Evolutionary conservation across 306 rosid species (phyloP).

Genomic region (Cucumis hystrix): DNA sequence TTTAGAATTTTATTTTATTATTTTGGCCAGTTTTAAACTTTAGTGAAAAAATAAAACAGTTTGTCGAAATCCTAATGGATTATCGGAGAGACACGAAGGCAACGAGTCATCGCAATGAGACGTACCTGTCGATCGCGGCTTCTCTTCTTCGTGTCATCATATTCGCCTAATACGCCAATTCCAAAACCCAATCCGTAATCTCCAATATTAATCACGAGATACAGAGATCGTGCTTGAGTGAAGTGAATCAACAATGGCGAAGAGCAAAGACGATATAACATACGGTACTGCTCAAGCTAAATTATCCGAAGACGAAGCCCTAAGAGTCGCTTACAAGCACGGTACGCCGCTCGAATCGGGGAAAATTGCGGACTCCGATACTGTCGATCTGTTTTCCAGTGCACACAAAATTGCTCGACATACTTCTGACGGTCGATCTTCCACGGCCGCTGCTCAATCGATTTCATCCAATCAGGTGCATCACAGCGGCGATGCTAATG

Average conservation of each 20-base stretch:
- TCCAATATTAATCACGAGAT: background rate
- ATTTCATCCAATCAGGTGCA: background rate
- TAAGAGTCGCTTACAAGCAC: constrained; percentile 36
- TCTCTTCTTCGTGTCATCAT: background rate
- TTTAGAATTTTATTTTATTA: no score
- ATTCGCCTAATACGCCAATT: background rate
- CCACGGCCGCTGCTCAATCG: background rate
- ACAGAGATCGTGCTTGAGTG: background rate
- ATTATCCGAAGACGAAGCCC: constrained; percentile 34
- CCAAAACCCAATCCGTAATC: background rate
- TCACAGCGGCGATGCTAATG: background rate
- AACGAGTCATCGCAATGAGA: background rate
- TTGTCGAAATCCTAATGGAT: no score
- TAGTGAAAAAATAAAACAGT: no score
- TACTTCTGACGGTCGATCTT: background rate
- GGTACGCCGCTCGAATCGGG: constrained; percentile 65
- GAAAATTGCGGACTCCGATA: constrained; percentile 44
- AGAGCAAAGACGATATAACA: constrained; percentile 7
- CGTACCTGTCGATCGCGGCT: background rate
- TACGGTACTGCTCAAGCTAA: constrained; percentile 37
- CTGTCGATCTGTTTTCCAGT: constrained; percentile 30
- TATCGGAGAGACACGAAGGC: background rate
- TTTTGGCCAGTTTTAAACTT: no score
- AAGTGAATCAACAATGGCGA: background rate
- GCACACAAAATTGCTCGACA: background rate